These are phyloP conservation scores for Talaromyces atroroseus DNA, from an alignment of 2,329 filamentous ascomycete species.

Conservation along the genomic window DNA sequence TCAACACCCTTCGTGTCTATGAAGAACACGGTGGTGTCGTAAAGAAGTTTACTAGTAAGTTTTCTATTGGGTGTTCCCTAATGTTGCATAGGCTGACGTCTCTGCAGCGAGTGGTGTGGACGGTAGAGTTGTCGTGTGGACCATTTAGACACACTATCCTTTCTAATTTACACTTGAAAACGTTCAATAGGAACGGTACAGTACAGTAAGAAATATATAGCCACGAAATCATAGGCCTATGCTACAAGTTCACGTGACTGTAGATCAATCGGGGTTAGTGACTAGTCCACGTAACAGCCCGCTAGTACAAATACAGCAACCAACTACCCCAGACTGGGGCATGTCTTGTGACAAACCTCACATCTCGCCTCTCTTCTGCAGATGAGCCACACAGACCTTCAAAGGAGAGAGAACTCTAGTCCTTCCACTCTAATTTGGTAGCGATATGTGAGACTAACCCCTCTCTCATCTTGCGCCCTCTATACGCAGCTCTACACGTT, in stretches of 20 bases:
- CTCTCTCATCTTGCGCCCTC: not conserved
- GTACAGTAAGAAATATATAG: not conserved
- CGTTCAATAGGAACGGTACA: not conserved
- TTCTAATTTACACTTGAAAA: not conserved
- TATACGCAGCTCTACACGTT: not conserved
- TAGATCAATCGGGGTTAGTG: not conserved
- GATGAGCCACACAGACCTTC: not conserved
- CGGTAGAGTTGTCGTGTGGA: constrained; percentile 76
- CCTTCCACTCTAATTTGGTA: not conserved
- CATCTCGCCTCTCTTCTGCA: not conserved
- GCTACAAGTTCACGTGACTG: not conserved
- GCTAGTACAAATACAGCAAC: constrained; percentile 7
- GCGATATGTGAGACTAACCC: not conserved
- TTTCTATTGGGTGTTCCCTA: constrained; percentile 8
- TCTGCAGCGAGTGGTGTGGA: constrained; percentile 70
- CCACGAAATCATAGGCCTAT: too few relatives aligned
- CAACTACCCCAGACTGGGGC: constrained; percentile 4
- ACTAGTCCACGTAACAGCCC: not conserved
- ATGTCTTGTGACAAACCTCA: constrained; percentile 8
- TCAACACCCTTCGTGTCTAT: constrained; percentile 76
- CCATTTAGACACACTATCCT: constrained; percentile 41
- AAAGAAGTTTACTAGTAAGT: constrained; percentile 79
- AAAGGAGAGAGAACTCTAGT: not conserved
- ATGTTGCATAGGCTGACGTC: constrained; percentile 16
- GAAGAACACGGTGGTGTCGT: constrained; percentile 61